Evolutionary conservation across 768 basidiomycete species (phyloP).

Genomic region (Calocybe cyanea): DNA sequence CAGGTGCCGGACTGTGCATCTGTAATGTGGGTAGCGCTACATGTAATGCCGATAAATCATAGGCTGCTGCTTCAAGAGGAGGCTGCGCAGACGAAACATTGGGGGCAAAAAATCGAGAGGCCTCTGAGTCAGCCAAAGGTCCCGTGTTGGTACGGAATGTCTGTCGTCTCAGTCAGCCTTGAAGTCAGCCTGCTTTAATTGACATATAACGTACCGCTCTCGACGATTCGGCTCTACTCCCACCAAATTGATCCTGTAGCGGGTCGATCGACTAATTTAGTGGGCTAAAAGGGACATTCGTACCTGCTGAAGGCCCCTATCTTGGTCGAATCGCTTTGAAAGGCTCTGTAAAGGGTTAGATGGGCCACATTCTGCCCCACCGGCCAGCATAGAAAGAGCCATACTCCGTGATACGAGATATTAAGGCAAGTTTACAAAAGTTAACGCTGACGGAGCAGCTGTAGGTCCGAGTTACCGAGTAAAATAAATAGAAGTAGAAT

Average conservation of each 20-base stretch:
- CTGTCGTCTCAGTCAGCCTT: slow-evolving; percentile 28
- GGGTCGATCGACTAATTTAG: slow-evolving; percentile 1
- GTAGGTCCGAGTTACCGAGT: background rate
- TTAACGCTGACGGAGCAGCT: background rate
- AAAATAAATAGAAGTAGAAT: slow-evolving; percentile 6
- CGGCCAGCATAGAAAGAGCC: slow-evolving; percentile 79
- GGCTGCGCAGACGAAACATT: slow-evolving; percentile 29
- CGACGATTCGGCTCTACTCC: slow-evolving; percentile 58
- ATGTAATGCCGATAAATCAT: slow-evolving; percentile 58
- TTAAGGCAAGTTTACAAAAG: too few species aligned
- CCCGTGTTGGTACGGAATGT: slow-evolving; percentile 54
- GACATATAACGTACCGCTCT: slow-evolving; percentile 43
- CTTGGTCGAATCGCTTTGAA: slow-evolving; percentile 74
- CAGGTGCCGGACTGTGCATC: slow-evolving; percentile 16
- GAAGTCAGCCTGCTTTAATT: background rate
- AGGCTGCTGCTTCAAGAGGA: slow-evolving; percentile 37
- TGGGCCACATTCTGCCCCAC: slow-evolving; percentile 81
- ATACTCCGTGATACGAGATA: slow-evolving; percentile 38
- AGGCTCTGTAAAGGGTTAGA: slow-evolving; percentile 79
- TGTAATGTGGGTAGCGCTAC: slow-evolving; percentile 41
- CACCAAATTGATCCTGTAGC: slow-evolving; percentile 65
- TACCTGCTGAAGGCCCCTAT: slow-evolving; percentile 79
- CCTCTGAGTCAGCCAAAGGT: slow-evolving; percentile 58
- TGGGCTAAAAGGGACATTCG: slow-evolving; percentile 10
- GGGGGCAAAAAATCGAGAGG: slow-evolving; percentile 62